A percentile compares a stretch with the other conserved stretches of the same genome.
phyloP scores from a whole-genome alignment of 2,329 filamentous ascomycete species.

The Microdochium trichocladiopsis region DNA sequence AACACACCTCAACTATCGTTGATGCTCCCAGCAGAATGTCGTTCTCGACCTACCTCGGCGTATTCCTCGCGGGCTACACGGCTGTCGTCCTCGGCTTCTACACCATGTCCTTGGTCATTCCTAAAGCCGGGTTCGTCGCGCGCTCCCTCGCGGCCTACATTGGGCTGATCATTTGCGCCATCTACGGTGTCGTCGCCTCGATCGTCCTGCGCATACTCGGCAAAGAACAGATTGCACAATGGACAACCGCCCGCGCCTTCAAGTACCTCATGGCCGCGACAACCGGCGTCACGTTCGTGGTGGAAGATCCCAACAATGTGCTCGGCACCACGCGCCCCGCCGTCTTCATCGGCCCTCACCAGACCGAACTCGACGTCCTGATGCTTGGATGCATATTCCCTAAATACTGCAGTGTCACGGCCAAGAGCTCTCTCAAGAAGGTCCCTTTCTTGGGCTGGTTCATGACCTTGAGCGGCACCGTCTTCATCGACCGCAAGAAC shows the following conservation, averaged over 20 bases:
- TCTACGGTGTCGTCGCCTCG: constrained; percentile 71
- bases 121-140: constrained; percentile 59
- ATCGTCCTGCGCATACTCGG: constrained; percentile 65
- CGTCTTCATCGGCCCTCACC: constrained; percentile 91
- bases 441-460: constrained; percentile 91
- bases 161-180: constrained; percentile 50
- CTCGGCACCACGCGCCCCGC: constrained; percentile 67
- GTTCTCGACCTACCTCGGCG: constrained; percentile 25
- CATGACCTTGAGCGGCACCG: constrained; percentile 77
- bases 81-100: constrained; percentile 51
- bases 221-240: constrained; percentile 73
- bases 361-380: constrained; percentile 90
- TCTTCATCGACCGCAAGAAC: constrained; percentile 94
- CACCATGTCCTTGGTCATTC: constrained; percentile 50
- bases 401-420: constrained; percentile 84
- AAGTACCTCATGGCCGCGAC: constrained; percentile 68
- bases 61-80: constrained; percentile 35
- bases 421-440: constrained; percentile 75
- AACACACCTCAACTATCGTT: background rate
- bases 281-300: constrained; percentile 71
- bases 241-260: constrained; percentile 74
- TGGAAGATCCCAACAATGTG: constrained; percentile 60
- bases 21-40: constrained; percentile 20
- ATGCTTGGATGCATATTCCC: constrained; percentile 89
- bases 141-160: constrained; percentile 62